Base-by-base conservation (phyloP, 768 basidiomycete genomes). In the Mycena vitilis region DNA sequence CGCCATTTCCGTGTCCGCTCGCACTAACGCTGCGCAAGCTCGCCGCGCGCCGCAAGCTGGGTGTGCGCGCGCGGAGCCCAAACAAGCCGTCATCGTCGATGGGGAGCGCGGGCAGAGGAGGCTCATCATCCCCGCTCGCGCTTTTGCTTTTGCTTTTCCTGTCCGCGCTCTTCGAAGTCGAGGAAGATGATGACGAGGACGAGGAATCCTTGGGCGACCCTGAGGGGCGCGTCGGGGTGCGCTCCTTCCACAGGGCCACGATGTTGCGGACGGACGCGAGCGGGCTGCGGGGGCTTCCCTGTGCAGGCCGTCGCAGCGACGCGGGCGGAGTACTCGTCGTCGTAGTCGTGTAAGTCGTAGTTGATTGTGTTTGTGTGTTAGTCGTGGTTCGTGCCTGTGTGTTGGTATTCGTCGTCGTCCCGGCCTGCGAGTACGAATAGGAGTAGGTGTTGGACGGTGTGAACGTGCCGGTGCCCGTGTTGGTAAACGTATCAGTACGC, bases 221-320 rank as follows among this genome's bases (percentile, higher is more conserved):
- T 25, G 70, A 47, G 18, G 78, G 73, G 3, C 79, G 79, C 25
- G 83, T 81, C 0, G 84, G 90, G 0, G 91, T 90, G 22, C 91
- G 86, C 68, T 93, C 91, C 75, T 93, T 94, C 92, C 93, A 95
- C 10, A 90, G 83, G 0, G 89, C 87, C 8, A 95, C 90, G 45
- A 94, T 88, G 71, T 94, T 94, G 38, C 91, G 86, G 25, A 95
- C 90, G 7, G 90, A 92, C 0, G 89, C 84, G 34, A 93, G 81
- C 1, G 93, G 91, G 5, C 90, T 91, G 11, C 91, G 86, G 5
- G 92, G 91, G 5, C 90, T 88, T 0, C 75, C 74, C 22, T 83
- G 83, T 63, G 91, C 87, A 4, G 89, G 88, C 48, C 90, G 85
- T 45, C 89, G 88, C 20, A 92, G 79, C 13, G 87, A 80, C 0